Percentiles rank a stretch among this genome's conserved stretches.
These are phyloP conservation scores for Schizochytrium sp. DNA, from an alignment of 108 stramenopile genomes.

Conservation along the genomic window DNA sequence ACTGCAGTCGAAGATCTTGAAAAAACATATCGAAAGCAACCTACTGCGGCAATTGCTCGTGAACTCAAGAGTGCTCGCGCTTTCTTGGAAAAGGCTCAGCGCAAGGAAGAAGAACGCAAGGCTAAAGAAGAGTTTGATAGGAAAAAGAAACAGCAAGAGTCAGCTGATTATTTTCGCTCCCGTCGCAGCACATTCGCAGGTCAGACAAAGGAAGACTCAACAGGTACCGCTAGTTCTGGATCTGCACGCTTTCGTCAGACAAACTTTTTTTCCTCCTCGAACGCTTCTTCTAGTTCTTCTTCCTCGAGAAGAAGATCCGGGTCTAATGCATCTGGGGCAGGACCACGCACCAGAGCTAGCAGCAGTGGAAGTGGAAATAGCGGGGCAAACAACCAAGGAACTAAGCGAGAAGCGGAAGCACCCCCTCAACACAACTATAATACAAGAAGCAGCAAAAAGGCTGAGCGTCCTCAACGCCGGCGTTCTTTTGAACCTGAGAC, in stretches of 20 bases:
- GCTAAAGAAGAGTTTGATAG: background rate
- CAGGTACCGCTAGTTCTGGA: no score
- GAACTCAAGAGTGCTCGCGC: constrained; percentile 21
- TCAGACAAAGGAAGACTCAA: background rate
- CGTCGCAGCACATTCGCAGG: background rate
- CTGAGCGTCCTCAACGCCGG: background rate
- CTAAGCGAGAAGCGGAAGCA: background rate
- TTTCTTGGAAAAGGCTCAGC: background rate
- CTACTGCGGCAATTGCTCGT: background rate
- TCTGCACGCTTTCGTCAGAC: no score
- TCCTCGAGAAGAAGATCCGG: no score
- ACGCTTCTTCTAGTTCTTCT: no score
- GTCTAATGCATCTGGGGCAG: no score
- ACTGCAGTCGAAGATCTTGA: constrained; percentile 37
- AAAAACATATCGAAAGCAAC: constrained; percentile 21
- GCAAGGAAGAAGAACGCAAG: background rate
- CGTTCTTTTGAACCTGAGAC: constrained; percentile 43
- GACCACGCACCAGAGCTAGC: no score
- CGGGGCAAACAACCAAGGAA: background rate
- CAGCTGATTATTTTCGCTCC: background rate
- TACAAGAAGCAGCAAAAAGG: constrained; percentile 28
- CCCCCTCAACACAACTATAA: background rate
- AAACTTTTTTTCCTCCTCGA: no score
- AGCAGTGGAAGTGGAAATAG: no score
- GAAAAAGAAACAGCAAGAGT: background rate